Evolutionary conservation across 139 green algal genomes (phyloP).

Genomic region (Protoeuglena noctilucae): DNA sequence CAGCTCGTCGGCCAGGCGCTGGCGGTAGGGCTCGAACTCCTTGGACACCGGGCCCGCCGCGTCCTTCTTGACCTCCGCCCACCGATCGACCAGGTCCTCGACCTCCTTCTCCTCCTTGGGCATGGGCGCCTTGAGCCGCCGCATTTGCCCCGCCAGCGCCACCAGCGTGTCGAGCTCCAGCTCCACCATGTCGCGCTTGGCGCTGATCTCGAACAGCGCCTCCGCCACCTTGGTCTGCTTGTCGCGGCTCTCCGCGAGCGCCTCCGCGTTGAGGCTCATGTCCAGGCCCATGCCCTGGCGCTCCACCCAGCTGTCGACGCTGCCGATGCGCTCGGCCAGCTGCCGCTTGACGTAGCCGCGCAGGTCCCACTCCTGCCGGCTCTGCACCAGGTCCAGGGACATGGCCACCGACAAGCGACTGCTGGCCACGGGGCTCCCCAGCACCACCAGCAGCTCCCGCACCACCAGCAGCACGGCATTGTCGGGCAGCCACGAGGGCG

Average conservation of each 20-base stretch:
- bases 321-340: conserved; percentile 26
- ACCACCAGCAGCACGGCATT: conserved; percentile 18
- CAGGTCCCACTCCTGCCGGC: conserved; percentile 29
- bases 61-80: conserved; percentile 40
- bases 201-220: conserved; percentile 31
- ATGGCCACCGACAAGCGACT: conserved; percentile 5
- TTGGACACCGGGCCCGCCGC: background rate
- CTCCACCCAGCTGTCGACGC: conserved; percentile 44
- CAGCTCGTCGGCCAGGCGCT: conserved; percentile 65
- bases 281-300: conserved; percentile 44
- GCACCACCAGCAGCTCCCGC: background rate
- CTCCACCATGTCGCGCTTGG: conserved; percentile 6
- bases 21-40: conserved; percentile 14
- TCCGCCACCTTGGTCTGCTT: conserved; percentile 49
- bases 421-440: background rate
- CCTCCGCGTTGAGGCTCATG: conserved; percentile 27
- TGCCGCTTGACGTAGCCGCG: conserved; percentile 30
- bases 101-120: background rate
- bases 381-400: conserved; percentile 37
- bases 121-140: background rate
- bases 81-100: background rate
- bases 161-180: conserved; percentile 6
- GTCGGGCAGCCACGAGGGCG: conserved; percentile 21
- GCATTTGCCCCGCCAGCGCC: background rate
- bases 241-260: conserved; percentile 19